A percentile compares a stretch with the other conserved stretches of the same genome.
Conservation (phyloP, 345 rosid species). For the Hibiscus syriacus region DNA sequence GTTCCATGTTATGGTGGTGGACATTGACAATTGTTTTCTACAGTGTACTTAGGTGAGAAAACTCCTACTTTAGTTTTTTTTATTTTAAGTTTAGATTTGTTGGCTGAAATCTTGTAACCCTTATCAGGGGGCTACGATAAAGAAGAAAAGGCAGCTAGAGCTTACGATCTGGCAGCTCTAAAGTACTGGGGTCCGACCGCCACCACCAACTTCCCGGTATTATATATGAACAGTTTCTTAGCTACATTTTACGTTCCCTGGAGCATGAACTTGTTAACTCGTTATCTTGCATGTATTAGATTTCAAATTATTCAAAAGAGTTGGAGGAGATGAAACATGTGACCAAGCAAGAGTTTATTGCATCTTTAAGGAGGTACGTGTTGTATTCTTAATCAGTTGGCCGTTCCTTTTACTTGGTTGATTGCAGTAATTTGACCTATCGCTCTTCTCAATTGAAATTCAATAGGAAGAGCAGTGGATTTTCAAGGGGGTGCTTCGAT, state of each 20-base stretch:
- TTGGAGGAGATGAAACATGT: conserved; percentile 83
- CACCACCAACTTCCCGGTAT: conserved; percentile 89
- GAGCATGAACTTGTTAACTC: not conserved
- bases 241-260: conserved; percentile 3
- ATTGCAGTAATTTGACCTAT: not conserved
- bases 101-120: not conserved
- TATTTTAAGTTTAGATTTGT: not conserved
- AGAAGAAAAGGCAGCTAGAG: conserved; percentile 95
- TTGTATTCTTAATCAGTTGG: not conserved
- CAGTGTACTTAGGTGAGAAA: conserved; percentile 86
- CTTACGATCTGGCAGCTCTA: conserved; percentile 93
- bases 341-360: conserved; percentile 93
- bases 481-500: conserved; percentile 96
- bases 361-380: conserved; percentile 81
- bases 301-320: conserved; percentile 59
- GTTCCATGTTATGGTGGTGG: conserved; percentile 1
- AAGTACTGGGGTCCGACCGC: conserved; percentile 94
- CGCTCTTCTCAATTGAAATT: not conserved
- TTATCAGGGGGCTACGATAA: conserved; percentile 91
- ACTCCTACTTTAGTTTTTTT: not conserved
- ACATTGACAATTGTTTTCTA: conserved; percentile 13
- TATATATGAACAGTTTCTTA: not conserved
- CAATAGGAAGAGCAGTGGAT: conserved; percentile 90
- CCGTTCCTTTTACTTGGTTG: not conserved
- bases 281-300: conserved; percentile 25